Evolutionary conservation across 345 rosid genomes (phyloP).

Genomic region (Rhodamnia rubescens): DNA sequence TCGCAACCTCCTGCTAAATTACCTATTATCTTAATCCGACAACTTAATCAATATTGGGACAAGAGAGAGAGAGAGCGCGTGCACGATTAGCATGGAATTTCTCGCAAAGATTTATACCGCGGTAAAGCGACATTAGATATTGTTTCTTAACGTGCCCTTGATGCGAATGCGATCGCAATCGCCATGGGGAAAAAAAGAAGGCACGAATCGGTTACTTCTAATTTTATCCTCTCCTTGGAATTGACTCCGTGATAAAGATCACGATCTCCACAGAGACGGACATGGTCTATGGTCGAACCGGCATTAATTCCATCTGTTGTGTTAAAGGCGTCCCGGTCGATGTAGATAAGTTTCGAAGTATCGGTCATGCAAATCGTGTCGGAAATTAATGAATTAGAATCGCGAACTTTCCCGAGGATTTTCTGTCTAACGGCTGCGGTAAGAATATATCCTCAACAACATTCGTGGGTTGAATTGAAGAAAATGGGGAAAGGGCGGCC

Average conservation of each 20-base stretch:
- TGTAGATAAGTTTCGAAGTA: not conserved
- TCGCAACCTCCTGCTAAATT: not conserved
- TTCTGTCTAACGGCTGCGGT: not conserved
- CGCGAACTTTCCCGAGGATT: not conserved
- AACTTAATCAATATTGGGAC: not conserved
- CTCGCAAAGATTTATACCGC: not conserved
- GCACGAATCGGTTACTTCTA: not conserved
- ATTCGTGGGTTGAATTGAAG: not conserved
- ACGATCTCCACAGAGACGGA: fast-evolving
- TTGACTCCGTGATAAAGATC: not conserved
- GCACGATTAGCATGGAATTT: not conserved
- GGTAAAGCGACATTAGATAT: not conserved
- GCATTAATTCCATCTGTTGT: fast-evolving
- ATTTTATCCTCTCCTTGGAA: not conserved
- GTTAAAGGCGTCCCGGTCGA: fast-evolving
- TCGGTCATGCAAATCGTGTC: not conserved
- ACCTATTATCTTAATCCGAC: fast-evolving
- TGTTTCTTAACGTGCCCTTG: not conserved
- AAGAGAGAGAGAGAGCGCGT: not conserved
- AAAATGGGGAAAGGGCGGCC: too few relatives aligned
- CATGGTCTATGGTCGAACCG: not conserved
- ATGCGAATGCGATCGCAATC: not conserved
- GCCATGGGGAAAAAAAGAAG: not conserved
- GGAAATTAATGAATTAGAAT: not conserved
- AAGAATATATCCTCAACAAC: not conserved